Evolutionary conservation across 148 eudicot genomes (phyloP), one percentile per base, ranked within the genome.

Genomic region (Rhododendron vialii): DNA sequence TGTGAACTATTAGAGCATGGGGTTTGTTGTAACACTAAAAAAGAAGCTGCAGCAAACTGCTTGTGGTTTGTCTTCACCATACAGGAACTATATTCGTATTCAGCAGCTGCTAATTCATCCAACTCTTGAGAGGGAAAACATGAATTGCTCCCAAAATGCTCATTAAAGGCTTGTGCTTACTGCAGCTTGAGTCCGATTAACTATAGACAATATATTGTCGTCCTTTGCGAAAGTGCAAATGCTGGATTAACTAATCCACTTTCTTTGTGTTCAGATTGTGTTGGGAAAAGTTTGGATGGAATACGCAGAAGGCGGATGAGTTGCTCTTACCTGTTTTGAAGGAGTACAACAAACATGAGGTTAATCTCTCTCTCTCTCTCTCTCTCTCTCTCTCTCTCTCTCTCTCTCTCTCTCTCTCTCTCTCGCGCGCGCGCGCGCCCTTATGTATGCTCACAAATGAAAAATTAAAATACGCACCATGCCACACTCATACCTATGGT

Each of bases 321-420:
- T 86, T 95, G 92, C 96, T 96, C 79, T 84, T 90, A 47, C 99
- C 99, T 71, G 99, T 96, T 59, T 77, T 96, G 78, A 94, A 95
- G 91, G 99, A 96, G 90, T 96, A 96, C 89, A 93, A 91, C 88
- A 96, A 94, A 78, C 99, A 88, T 47, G 99, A 96, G 99, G 99
- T 95, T 51, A 33, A 86, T 87, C 51, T 69, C 86, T 83, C 43
- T 85, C 84, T 20, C 67, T 57, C 76, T n/a, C 90, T 26, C 84
- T 50, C 26, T 20, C 65, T 2, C 51, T 5, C 28, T 6, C 12
- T 3, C 51, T 1, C 74, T 85, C 84, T 20, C 67, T 20, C 67
- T 57, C 76, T n/a, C 90, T 28, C 84, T 50, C 28, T 20, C 67
- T 57, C 76, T n/a, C 90, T 28, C 84, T 50, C 28, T 1, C 74